phyloP scores from a whole-genome alignment of 768 basidiomycete species.

The Pholiota microspora region DNA sequence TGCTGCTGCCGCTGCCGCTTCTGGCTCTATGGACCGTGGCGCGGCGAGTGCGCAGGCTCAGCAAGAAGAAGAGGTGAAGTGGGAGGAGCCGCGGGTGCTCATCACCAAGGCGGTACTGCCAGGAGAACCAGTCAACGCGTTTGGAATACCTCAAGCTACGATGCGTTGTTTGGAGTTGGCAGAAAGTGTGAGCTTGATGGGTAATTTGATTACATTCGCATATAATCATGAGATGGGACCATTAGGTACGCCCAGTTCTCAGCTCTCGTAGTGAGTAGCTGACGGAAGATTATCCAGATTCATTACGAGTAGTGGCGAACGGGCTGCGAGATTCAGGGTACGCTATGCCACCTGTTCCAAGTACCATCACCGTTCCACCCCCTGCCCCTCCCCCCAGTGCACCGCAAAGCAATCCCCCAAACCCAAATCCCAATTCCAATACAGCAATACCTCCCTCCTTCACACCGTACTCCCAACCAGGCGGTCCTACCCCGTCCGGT shows the following conservation, averaged over 20 bases:
- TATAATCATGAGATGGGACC: conserved; percentile 56
- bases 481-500: conserved; percentile 24
- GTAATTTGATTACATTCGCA: conserved; percentile 70
- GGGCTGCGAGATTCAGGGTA: neutral
- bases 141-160: conserved; percentile 85
- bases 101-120: conserved; percentile 69
- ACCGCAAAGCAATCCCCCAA: neutral
- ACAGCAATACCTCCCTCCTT: too few relatives aligned
- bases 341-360: neutral
- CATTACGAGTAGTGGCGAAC: neutral
- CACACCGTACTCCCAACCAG: neutral
- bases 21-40: neutral
- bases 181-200: conserved; percentile 80
- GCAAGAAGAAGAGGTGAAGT: conserved; percentile 53
- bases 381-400: neutral
- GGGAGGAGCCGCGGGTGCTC: conserved; percentile 64
- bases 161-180: conserved; percentile 90
- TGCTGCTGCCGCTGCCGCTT: conserved; percentile 13
- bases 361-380: neutral
- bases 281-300: neutral
- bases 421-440: too few relatives aligned
- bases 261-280: neutral
- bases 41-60: conserved; percentile 18
- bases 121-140: conserved; percentile 82
- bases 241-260: conserved; percentile 49